Conservation (phyloP, 2,329 filamentous ascomycete genomes). For the Epichloe aotearoae region DNA sequence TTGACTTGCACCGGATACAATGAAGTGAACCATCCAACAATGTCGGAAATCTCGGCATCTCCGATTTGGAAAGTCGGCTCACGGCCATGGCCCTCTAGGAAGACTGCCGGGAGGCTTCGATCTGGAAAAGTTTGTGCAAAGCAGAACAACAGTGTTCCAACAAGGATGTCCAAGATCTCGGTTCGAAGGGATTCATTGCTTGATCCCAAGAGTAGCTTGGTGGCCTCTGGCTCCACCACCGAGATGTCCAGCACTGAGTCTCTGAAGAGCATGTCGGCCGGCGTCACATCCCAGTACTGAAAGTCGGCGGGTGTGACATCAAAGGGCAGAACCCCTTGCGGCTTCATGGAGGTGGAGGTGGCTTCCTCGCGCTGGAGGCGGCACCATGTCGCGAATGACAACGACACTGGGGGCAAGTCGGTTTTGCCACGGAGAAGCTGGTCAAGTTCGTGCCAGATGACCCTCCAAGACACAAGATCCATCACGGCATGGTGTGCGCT, state of each 20-base stretch:
- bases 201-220: constrained; percentile 9
- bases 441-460: constrained; percentile 9
- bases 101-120: constrained; percentile 21
- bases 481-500: constrained; percentile 12
- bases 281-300: constrained; percentile 9
- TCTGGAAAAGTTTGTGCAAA: constrained; percentile 22
- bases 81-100: constrained; percentile 29
- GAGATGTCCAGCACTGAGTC: constrained; percentile 1
- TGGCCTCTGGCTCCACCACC: not conserved
- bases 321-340: constrained; percentile 2
- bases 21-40: constrained; percentile 34
- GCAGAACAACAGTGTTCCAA: constrained; percentile 20
- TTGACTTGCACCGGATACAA: constrained; percentile 20
- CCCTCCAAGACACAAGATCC: constrained; percentile 39
- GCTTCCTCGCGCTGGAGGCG: constrained; percentile 10
- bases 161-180: constrained; percentile 25
- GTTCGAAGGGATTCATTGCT: constrained; percentile 21
- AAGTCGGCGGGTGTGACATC: constrained; percentile 7
- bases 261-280: not conserved
- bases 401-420: constrained; percentile 1
- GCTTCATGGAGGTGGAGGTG: not conserved
- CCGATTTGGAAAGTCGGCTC: constrained; percentile 12
- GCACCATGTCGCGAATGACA: constrained; percentile 24
- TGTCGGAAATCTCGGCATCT: constrained; percentile 22
- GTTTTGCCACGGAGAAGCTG: constrained; percentile 5